Conservation (phyloP, 805 yeast species). For the Metschnikowia cubensis region DNA sequence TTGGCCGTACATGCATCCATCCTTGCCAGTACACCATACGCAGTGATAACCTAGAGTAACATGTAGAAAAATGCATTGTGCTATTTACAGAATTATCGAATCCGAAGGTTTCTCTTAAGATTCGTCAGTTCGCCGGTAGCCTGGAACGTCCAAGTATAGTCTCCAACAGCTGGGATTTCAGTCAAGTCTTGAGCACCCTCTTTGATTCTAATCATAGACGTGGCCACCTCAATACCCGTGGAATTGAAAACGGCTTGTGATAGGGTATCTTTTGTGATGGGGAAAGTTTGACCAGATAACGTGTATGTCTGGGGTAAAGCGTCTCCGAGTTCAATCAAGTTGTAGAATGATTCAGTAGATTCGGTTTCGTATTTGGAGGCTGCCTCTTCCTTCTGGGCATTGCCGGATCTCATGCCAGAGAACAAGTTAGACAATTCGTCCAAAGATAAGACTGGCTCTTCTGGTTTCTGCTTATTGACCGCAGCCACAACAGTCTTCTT, state of each 20-base stretch:
- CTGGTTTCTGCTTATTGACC: constrained; percentile 1
- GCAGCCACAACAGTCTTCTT: constrained; percentile 1
- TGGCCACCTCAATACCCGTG: constrained; percentile 32
- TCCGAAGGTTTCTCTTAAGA: constrained; percentile 16
- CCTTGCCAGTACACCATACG: neutral
- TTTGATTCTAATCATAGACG: constrained; percentile 20
- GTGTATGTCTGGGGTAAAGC: constrained; percentile 26
- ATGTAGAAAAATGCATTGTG: neutral
- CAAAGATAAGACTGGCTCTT: constrained; percentile 28
- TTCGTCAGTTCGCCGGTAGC: constrained; percentile 24
- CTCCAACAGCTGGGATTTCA: constrained; percentile 25
- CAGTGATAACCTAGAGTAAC: neutral
- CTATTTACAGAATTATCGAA: constrained; percentile 17
- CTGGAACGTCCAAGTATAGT: constrained; percentile 25
- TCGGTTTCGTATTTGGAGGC: constrained; percentile 15
- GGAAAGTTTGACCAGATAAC: constrained; percentile 18
- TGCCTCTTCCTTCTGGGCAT: constrained; percentile 1
- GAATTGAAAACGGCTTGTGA: constrained; percentile 23
- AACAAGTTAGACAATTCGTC: constrained; percentile 38
- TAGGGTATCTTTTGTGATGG: constrained; percentile 26
- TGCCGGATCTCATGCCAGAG: constrained; percentile 21
- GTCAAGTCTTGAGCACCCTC: constrained; percentile 8
- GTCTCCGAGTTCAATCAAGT: constrained; percentile 31
- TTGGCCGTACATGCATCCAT: neutral
- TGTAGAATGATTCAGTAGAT: constrained; percentile 19